Evolutionary conservation across 495 filamentous ascomycete species (phyloP).

Genomic region (Hypoxylon subgilvum): DNA sequence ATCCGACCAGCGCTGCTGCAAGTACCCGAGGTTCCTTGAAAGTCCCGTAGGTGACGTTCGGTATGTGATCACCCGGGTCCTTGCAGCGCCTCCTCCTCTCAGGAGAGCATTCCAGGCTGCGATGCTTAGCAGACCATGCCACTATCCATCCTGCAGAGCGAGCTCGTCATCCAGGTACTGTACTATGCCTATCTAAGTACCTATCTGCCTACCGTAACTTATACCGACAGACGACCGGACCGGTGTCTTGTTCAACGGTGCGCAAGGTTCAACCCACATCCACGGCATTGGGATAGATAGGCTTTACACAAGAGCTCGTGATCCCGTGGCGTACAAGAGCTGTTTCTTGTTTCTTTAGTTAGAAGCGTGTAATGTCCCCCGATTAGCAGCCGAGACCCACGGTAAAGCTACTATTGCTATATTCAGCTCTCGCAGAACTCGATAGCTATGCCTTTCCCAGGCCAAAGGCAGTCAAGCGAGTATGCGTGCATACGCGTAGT

Average conservation of each 20-base stretch:
- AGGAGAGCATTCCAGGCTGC: not conserved
- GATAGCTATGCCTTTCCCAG: slow-evolving; percentile 13
- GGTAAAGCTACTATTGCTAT: slow-evolving; percentile 28
- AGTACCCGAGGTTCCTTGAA: slow-evolving; percentile 30
- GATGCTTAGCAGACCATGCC: not conserved
- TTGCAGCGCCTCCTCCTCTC: slow-evolving; percentile 5
- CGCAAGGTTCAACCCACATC: slow-evolving; percentile 37
- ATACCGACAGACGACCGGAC: slow-evolving; percentile 15
- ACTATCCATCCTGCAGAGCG: not conserved
- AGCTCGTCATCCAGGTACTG: too few species aligned
- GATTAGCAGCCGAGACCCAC: slow-evolving; percentile 33
- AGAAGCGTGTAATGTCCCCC: slow-evolving; percentile 27
- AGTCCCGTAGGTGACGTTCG: slow-evolving; percentile 27
- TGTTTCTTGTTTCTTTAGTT: too few species aligned
- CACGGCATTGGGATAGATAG: slow-evolving; percentile 37
- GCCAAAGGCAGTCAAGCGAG: slow-evolving; percentile 2
- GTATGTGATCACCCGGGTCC: slow-evolving; percentile 30
- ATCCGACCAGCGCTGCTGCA: slow-evolving; percentile 26
- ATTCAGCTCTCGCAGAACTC: slow-evolving; percentile 26
- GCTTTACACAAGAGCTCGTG: slow-evolving; percentile 26
- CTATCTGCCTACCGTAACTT: not conserved
- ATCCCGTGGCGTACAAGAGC: slow-evolving; percentile 26
- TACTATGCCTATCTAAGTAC: not conserved
- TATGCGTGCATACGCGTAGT: slow-evolving; percentile 25
- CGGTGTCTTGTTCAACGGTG: slow-evolving; percentile 37